Percentiles rank a stretch among this genome's conserved stretches.
These are phyloP conservation scores for Strobilomyces dryophilus DNA, from an alignment of 768 basidiomycete genomes.

Conservation along the genomic window DNA sequence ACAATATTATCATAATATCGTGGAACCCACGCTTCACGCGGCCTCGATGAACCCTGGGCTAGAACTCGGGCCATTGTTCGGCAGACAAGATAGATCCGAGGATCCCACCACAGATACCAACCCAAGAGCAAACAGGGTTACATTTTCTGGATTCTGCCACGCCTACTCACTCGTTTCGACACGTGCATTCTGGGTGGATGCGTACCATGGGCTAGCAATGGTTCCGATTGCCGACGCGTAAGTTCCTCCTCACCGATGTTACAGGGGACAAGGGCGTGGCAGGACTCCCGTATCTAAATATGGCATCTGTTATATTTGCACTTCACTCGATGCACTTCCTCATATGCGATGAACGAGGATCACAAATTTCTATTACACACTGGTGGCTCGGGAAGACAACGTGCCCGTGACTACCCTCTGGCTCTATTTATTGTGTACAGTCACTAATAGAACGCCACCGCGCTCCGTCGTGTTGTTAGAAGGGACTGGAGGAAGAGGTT, in stretches of 20 bases:
- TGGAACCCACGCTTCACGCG: constrained; percentile 28
- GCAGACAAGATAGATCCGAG: not conserved
- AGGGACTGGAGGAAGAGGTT: not conserved
- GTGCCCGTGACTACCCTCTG: constrained; percentile 20
- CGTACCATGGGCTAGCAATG: constrained; percentile 76
- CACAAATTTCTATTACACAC: constrained; percentile 7
- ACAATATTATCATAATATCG: constrained; percentile 28
- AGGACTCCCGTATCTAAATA: constrained; percentile 11
- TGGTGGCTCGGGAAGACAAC: constrained; percentile 4
- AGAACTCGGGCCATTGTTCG: not conserved
- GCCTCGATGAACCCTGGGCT: constrained; percentile 6
- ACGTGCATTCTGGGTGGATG: constrained; percentile 79
- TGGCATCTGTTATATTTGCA: not conserved
- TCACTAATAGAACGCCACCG: constrained; percentile 6
- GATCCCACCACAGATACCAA: not conserved
- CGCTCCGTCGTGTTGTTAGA: not conserved
- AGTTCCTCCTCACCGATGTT: constrained; percentile 26
- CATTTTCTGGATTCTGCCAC: constrained; percentile 29
- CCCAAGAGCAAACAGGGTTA: constrained; percentile 11
- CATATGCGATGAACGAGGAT: constrained; percentile 19
- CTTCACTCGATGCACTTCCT: constrained; percentile 10
- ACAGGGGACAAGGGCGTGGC: constrained; percentile 8
- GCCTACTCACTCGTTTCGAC: constrained; percentile 68
- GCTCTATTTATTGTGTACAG: constrained; percentile 8
- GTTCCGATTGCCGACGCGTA: constrained; percentile 84